A percentile compares a stretch with the other conserved stretches of the same genome.
Conservation (phyloP, 768 basidiomycete genomes). For the Naganishia randhawae region DNA sequence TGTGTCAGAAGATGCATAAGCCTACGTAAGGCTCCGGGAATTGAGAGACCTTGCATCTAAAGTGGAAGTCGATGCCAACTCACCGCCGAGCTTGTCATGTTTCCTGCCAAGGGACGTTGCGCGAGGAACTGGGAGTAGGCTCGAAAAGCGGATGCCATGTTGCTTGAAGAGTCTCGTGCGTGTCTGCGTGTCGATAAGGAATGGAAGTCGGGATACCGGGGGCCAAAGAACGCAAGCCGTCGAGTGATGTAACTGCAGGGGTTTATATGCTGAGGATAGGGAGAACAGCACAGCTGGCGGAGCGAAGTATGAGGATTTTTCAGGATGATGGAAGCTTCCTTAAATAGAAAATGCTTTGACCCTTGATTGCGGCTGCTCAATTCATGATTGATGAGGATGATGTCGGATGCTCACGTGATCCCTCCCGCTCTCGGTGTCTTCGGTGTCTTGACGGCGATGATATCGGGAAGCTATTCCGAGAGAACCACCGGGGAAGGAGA, state of each 20-base stretch:
- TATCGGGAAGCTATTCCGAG: too few species aligned
- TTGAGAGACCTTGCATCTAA: too few species aligned
- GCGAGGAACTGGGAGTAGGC: constrained; percentile 17
- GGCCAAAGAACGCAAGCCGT: too few species aligned
- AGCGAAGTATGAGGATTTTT: not conserved
- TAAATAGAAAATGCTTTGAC: not conserved
- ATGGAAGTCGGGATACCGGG: not conserved
- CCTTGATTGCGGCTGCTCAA: not conserved
- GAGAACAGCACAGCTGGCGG: not conserved
- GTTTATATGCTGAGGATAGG: not conserved
- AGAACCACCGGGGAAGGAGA: too few species aligned
- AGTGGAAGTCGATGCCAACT: not conserved
- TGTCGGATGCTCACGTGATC: not conserved
- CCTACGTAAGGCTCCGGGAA: not conserved
- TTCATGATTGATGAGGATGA: not conserved
- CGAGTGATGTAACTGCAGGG: not conserved
- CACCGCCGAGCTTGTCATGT: constrained; percentile 15
- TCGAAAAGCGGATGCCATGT: constrained; percentile 18
- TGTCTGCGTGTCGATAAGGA: not conserved
- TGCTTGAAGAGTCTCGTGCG: not conserved
- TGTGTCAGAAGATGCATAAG: constrained; percentile 10
- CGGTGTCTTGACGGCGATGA: not conserved
- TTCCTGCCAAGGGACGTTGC: constrained; percentile 21
- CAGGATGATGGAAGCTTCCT: not conserved
- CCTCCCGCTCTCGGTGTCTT: too few species aligned